phyloP scores from a whole-genome alignment of 345 rosid species.

The Euclidium syriacum region DNA sequence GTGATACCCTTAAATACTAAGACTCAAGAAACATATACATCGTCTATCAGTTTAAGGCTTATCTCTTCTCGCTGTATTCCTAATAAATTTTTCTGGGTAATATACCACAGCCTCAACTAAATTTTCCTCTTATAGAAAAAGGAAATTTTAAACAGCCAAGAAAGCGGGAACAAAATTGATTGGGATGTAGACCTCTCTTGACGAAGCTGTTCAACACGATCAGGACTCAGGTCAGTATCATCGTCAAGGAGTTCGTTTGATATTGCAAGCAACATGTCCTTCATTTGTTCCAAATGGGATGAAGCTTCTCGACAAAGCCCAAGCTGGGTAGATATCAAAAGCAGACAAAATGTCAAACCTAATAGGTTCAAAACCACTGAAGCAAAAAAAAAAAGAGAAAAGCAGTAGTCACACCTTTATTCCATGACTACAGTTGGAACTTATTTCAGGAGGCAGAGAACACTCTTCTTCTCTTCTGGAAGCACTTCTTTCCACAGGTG shows the following conservation, averaged over 20 bases:
- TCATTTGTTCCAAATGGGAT: slow-evolving; percentile 74
- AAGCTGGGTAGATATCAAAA: slow-evolving; percentile 48
- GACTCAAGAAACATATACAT: slow-evolving; percentile 6
- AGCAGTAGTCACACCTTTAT: slow-evolving; percentile 40
- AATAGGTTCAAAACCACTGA: slow-evolving; percentile 12
- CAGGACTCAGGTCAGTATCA: slow-evolving; percentile 50
- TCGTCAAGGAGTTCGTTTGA: slow-evolving; percentile 95
- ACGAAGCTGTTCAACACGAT: slow-evolving; percentile 70
- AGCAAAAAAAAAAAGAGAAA: neutral
- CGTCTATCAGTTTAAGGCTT: neutral
- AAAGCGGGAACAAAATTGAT: neutral
- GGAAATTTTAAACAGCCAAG: neutral
- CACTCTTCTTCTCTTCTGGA: slow-evolving; percentile 40
- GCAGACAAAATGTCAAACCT: slow-evolving; percentile 25
- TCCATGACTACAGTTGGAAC: slow-evolving; percentile 76
- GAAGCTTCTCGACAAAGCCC: slow-evolving; percentile 81
- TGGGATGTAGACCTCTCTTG: slow-evolving; percentile 60
- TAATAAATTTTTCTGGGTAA: neutral
- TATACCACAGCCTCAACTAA: slow-evolving; percentile 3
- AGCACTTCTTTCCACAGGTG: slow-evolving; percentile 36
- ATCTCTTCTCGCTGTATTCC: slow-evolving; percentile 2
- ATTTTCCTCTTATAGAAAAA: neutral
- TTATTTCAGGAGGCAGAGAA: slow-evolving; percentile 60
- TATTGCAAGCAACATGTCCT: slow-evolving; percentile 71
- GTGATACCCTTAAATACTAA: neutral